These are phyloP conservation scores for Mimosa pudica DNA, from an alignment of 306 rosid genomes.

Conservation along the genomic window DNA sequence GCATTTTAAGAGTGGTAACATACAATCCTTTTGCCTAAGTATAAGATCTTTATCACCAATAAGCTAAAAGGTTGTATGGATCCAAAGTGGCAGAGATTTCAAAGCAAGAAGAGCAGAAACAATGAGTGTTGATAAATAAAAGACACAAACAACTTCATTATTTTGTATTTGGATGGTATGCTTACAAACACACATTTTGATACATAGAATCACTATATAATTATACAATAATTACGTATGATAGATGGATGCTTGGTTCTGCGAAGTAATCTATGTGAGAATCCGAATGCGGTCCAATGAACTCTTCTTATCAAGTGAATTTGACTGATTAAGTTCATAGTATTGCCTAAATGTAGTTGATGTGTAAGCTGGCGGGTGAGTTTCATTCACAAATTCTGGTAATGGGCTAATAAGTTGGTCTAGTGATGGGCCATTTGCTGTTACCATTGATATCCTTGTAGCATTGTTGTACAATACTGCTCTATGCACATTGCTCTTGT, in stretches of 20 bases:
- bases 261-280: background rate
- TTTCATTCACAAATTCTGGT: background rate
- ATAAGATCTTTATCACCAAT: no score
- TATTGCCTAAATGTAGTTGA: background rate
- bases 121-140: no score
- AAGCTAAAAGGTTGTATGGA: no score
- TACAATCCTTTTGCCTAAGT: no score
- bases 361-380: background rate
- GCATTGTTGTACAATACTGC: background rate
- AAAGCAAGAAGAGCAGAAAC: no score
- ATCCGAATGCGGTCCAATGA: background rate
- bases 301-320: background rate
- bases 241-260: background rate
- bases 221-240: background rate
- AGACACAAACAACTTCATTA: no score
- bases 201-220: background rate
- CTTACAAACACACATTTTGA: no score
- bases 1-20: no score
- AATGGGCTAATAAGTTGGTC: background rate
- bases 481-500: slow-evolving; percentile 20
- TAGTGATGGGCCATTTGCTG: background rate
- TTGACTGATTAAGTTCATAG: background rate
- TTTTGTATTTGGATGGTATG: no score
- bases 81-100: no score
- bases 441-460: slow-evolving; percentile 3